Conservation (phyloP, 768 basidiomycete genomes). For the Podaxis mareebaensis region DNA sequence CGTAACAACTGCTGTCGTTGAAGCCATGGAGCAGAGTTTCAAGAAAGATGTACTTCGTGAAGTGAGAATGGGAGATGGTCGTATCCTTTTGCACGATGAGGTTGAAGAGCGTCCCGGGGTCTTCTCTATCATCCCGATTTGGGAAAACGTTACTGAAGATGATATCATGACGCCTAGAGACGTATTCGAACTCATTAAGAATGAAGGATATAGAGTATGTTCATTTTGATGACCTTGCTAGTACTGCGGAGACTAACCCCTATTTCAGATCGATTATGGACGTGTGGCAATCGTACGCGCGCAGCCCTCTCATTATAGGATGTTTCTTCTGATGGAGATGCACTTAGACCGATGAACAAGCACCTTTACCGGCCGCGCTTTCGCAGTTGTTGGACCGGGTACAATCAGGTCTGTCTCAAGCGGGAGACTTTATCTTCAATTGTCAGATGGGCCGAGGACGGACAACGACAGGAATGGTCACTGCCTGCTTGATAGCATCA, state of each 20-base stretch:
- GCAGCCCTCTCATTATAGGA: background rate
- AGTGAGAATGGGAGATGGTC: conserved; percentile 66
- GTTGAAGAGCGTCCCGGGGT: conserved; percentile 89
- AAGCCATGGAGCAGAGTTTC: conserved; percentile 85
- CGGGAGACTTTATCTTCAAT: conserved; percentile 88
- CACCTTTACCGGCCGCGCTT: conserved; percentile 87
- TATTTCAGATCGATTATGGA: conserved; percentile 72
- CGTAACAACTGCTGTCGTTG: conserved; percentile 86
- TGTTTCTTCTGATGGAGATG: background rate
- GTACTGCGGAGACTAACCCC: background rate
- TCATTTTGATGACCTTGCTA: conserved; percentile 4
- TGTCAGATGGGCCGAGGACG: conserved; percentile 94
- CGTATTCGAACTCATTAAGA: conserved; percentile 70
- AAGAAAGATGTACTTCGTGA: conserved; percentile 88
- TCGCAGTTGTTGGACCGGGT: conserved; percentile 78
- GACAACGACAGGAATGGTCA: conserved; percentile 97
- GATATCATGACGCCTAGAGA: conserved; percentile 90
- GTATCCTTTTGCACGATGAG: conserved; percentile 92
- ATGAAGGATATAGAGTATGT: conserved; percentile 75
- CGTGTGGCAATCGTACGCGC: conserved; percentile 84
- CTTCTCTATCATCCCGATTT: conserved; percentile 90
- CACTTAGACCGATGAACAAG: conserved; percentile 90
- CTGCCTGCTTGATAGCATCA: conserved; percentile 83
- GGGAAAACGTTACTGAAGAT: conserved; percentile 81
- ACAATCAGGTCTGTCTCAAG: conserved; percentile 50